phyloP scores from a whole-genome alignment of 2,329 filamentous ascomycete species.

The Diaporthe batatas region DNA sequence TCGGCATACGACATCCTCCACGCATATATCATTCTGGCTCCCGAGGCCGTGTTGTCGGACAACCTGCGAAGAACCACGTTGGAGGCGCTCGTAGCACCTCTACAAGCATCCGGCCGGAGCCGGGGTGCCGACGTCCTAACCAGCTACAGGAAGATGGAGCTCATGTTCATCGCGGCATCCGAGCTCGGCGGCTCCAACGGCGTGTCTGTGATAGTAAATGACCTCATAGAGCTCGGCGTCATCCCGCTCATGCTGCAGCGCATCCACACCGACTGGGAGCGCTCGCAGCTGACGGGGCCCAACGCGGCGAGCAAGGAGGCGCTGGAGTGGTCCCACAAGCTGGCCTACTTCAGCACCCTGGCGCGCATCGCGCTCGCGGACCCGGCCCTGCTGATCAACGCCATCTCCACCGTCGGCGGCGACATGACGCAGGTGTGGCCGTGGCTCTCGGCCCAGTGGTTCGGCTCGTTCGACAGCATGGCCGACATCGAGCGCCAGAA shows the following conservation, averaged over 20 bases:
- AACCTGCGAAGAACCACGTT: conserved; percentile 64
- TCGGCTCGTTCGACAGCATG: conserved; percentile 76
- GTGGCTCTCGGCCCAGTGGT: conserved; percentile 75
- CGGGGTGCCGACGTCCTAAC: conserved; percentile 45
- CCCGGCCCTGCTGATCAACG: conserved; percentile 74
- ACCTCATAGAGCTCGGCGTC: conserved; percentile 74
- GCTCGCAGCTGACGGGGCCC: conserved; percentile 86
- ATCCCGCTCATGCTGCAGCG: conserved; percentile 74
- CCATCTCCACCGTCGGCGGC: conserved; percentile 60
- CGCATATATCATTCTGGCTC: conserved; percentile 78
- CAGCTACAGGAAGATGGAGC: conserved; percentile 73
- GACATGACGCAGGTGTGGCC: conserved; percentile 66
- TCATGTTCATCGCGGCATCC: conserved; percentile 73
- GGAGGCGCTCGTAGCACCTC: conserved; percentile 57
- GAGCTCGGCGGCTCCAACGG: conserved; percentile 72
- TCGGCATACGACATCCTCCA: conserved; percentile 75
- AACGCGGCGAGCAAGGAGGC: conserved; percentile 79
- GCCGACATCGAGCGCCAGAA: conserved; percentile 76
- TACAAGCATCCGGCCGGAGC: conserved; percentile 30
- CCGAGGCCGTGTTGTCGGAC: conserved; percentile 74
- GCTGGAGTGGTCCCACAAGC: conserved; percentile 41
- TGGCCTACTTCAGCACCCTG: conserved; percentile 85
- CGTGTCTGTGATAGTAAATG: conserved; percentile 72
- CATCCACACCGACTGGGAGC: conserved; percentile 77
- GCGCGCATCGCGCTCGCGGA: conserved; percentile 82